Evolutionary conservation across 1,284 basidiomycete species (phyloP), one percentile per base, ranked within the genome.

Genomic region (Fistulina hepatica): DNA sequence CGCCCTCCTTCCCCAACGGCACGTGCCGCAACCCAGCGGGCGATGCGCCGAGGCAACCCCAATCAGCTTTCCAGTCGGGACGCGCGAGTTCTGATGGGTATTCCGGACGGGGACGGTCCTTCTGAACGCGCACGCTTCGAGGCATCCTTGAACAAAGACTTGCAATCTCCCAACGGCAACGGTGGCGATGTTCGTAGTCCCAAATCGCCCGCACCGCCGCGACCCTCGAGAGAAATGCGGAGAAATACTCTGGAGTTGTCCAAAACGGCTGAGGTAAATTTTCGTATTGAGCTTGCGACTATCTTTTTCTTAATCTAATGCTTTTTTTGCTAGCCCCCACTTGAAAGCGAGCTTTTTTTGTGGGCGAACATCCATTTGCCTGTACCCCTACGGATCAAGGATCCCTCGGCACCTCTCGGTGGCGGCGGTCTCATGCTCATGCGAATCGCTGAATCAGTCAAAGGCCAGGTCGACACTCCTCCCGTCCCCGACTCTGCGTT

Each of bases 1-100:
- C 73, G 94, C 9, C 94, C 95, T 1, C 95, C 94, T 0, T 94
- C 90, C 1, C 95, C 95, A 0, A 74, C 76, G 0, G 78, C 82
- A 7, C 80, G 93, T 11, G 90, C 78, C 5, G 86, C 91, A 5
- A 88, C 85, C 0, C 94, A 98, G 62, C 81, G 83, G 43, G 91
- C 91, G 0, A 67, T 84, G 40, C 74, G 86, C 8, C 69, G 90
- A 22, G 86, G 91, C 47, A 90, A 97, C 55, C 84, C 89, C 6
- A 84, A 90, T 56, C 81, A 92, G 53, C 69, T 98, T 10, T 92
- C 91, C 1, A 81, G 75, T 28, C 76, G 88, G 5, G 89, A 93
- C 54, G 86, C 88, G 2, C 75, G 77, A 16, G 70, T 93, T 7
- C 61, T 92, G 28, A 84, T 90, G 77, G 76, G 82, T 36, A 49